Conservation (phyloP, 495 filamentous ascomycete species). For the Annulohypoxylon maeteangense region DNA sequence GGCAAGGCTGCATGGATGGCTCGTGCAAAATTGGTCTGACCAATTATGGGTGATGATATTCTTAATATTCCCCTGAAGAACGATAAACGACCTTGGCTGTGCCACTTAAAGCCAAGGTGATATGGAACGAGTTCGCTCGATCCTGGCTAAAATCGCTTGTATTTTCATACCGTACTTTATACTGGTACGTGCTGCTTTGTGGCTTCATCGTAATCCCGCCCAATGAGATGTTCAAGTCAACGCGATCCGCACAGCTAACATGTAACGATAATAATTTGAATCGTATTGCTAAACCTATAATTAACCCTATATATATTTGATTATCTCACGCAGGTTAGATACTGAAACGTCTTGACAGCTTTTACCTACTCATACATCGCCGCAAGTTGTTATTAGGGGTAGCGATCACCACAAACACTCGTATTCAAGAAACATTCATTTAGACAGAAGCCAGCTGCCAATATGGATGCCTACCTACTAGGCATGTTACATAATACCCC, state of each 20-base stretch:
- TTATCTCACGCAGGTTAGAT: no score
- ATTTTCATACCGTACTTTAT: not conserved
- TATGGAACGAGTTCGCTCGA: not conserved
- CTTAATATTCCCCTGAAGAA: not conserved
- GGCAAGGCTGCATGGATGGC: not conserved
- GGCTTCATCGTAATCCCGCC: not conserved
- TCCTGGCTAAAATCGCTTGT: not conserved
- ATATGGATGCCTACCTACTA: no score
- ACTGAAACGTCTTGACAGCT: no score
- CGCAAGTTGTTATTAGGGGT: no score
- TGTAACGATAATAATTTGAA: not conserved
- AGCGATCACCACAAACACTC: no score
- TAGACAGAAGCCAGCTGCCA: no score
- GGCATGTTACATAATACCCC: no score
- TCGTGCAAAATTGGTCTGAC: not conserved
- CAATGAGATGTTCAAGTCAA: not conserved
- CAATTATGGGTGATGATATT: not conserved
- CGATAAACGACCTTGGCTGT: not conserved
- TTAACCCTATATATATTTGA: not conserved
- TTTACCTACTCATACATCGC: no score
- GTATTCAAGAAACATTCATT: no score
- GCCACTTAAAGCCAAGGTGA: not conserved
- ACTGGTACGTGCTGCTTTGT: no score
- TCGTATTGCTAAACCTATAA: not conserved
- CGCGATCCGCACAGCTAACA: constrained; percentile 1